Evolutionary conservation across 495 filamentous ascomycete genomes (phyloP), one percentile per base, ranked within the genome.

Genomic region (Podospora pseudocomata): DNA sequence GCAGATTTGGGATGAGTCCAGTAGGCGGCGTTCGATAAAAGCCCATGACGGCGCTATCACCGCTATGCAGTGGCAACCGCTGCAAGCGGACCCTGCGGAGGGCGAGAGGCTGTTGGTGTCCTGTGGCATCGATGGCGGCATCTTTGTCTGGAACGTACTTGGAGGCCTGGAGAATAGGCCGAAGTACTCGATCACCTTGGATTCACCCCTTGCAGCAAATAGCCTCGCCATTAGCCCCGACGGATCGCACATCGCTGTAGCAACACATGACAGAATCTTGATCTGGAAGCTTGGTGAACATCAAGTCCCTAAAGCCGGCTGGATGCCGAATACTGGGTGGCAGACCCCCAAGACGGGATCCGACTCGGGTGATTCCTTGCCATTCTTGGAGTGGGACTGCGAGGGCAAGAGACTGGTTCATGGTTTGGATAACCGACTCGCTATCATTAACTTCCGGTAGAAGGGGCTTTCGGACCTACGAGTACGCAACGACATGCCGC

Each of bases 351-450:
- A 76, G 28, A 72, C 80, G 13, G 80, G 78, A 18, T 73, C 80
- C 3, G 83, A 85, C 13, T 15, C 69, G 1, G 79, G 82, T 13
- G 84, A 86, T 39, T 78, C 80, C 60, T 77, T 79, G 44, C 85
- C 88, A 55, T 88, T 86, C 67, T 74, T 94, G 20, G 85, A 86
- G 60, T 96, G 92, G 92, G 90, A 94, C 79, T 82, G 84, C 0
- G 86, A 92, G 75, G 90, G 91, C 2, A 87, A 89, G 71, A 89
- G 86, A 73, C 82, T 96, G 66, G 91, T 89, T 1, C 91, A 90
- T 74, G 89, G 91, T 19, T 23, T 68, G 55, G 70, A 71, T 9
- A 71, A 65, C 26, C 64, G 67, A 20, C 80, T 84, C 66, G 82
- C 81, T 44, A 77, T 84, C 62, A 82, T 84, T 69, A 80, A 80